Evolutionary conservation across 2,329 filamentous ascomycete species (phyloP).

Genomic region (Rhinocladiella similis): DNA sequence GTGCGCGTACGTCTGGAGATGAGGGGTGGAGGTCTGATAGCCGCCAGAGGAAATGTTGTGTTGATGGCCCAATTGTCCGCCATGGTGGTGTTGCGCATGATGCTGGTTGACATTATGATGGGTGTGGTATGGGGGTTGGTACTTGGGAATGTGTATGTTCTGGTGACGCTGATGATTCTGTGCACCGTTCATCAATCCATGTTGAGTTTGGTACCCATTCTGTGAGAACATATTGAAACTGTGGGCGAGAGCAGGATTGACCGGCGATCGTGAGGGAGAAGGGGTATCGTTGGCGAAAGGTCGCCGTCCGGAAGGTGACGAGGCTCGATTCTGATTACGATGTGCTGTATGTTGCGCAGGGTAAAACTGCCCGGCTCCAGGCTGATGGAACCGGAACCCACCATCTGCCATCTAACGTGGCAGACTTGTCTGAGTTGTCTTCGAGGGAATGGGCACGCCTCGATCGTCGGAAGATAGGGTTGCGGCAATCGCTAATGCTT

Average conservation of each 20-base stretch:
- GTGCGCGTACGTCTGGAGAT: slow-evolving; percentile 52
- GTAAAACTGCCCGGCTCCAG: slow-evolving; percentile 53
- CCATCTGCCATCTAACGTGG: slow-evolving; percentile 57
- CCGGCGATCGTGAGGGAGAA: slow-evolving; percentile 49
- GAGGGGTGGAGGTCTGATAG: slow-evolving; percentile 51
- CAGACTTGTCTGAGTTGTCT: slow-evolving; percentile 26
- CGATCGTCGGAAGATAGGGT: slow-evolving; percentile 7
- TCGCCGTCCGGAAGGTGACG: slow-evolving; percentile 47
- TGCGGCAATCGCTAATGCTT: slow-evolving; percentile 12
- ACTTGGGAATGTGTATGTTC: slow-evolving; percentile 49
- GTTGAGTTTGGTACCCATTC: slow-evolving; percentile 46
- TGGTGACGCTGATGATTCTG: slow-evolving; percentile 50
- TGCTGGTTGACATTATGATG: slow-evolving; percentile 46
- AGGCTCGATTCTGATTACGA: slow-evolving; percentile 45
- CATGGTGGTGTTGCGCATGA: slow-evolving; percentile 37
- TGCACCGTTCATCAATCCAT: slow-evolving; percentile 52
- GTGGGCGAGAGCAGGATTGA: slow-evolving; percentile 43
- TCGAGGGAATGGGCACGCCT: neutral
- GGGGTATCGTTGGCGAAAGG: slow-evolving; percentile 47
- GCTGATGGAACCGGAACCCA: slow-evolving; percentile 56
- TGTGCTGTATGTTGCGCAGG: slow-evolving; percentile 47
- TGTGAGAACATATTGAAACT: slow-evolving; percentile 52
- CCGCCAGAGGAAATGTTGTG: slow-evolving; percentile 51
- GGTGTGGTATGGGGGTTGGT: slow-evolving; percentile 46
- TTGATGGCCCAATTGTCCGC: slow-evolving; percentile 46